Conservation (phyloP, 2,329 filamentous ascomycete species). For the Hypoxylon sp. region DNA sequence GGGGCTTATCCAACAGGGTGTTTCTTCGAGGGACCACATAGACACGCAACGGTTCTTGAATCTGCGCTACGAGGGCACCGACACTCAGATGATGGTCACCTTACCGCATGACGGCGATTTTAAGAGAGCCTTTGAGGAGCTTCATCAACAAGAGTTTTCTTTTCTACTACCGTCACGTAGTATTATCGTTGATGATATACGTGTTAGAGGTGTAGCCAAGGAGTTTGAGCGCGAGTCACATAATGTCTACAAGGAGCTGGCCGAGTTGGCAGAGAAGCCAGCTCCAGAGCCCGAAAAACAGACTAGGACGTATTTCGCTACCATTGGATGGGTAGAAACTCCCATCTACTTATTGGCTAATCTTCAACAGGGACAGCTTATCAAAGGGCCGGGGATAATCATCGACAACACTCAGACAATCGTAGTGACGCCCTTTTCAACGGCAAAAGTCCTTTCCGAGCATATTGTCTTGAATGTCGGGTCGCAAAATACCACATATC, state of each 20-base stretch:
- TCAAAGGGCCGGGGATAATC: slow-evolving; percentile 23
- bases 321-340: slow-evolving; percentile 22
- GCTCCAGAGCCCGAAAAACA: slow-evolving; percentile 3
- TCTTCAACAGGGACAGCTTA: slow-evolving; percentile 14
- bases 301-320: slow-evolving; percentile 19
- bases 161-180: slow-evolving; percentile 23
- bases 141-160: slow-evolving; percentile 26
- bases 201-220: slow-evolving; percentile 22
- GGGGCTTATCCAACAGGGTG: slow-evolving; percentile 27
- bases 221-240: slow-evolving; percentile 27
- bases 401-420: slow-evolving; percentile 31
- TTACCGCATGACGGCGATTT: slow-evolving; percentile 25
- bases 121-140: slow-evolving; percentile 21
- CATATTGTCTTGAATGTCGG: slow-evolving; percentile 22
- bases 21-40: slow-evolving; percentile 28
- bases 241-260: slow-evolving; percentile 26
- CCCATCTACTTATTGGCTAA: slow-evolving; percentile 17
- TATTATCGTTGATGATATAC: slow-evolving; percentile 29
- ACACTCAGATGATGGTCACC: slow-evolving; percentile 36
- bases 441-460: slow-evolving; percentile 22
- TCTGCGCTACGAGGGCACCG: slow-evolving; percentile 37
- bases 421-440: slow-evolving; percentile 24
- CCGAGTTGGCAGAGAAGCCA: slow-evolving; percentile 8
- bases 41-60: slow-evolving; percentile 36
- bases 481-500: slow-evolving; percentile 3